Conservation (phyloP, 495 filamentous ascomycete species). For the Tetracladium setigerum region DNA sequence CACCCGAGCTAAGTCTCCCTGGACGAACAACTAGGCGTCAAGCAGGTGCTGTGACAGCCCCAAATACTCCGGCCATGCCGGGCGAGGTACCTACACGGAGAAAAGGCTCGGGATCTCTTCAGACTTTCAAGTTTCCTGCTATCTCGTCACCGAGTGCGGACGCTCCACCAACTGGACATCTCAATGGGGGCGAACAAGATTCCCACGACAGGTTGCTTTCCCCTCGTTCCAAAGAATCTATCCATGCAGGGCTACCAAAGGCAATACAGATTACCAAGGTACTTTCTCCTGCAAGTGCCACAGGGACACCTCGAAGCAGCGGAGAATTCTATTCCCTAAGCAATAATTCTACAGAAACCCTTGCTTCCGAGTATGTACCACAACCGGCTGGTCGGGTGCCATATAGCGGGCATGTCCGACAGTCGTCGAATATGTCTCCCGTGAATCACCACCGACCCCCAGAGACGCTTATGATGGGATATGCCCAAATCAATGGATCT, state of each 20-base stretch:
- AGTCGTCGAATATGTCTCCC: constrained; percentile 49
- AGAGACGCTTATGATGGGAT: constrained; percentile 94
- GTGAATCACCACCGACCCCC: constrained; percentile 39
- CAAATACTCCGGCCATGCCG: constrained; percentile 31
- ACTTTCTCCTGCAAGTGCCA: constrained; percentile 62
- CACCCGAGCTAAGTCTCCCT: background rate
- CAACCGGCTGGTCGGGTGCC: constrained; percentile 47
- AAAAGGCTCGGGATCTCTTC: constrained; percentile 9
- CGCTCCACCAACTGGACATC: constrained; percentile 5
- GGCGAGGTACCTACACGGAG: constrained; percentile 7
- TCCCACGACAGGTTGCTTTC: constrained; percentile 8
- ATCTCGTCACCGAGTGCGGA: constrained; percentile 9
- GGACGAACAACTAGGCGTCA: constrained; percentile 23
- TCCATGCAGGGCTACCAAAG: constrained; percentile 39
- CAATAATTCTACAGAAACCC: constrained; percentile 87
- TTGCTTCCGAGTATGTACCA: constrained; percentile 82
- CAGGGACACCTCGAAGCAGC: constrained; percentile 75
- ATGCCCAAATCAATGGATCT: constrained; percentile 86
- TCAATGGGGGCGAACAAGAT: constrained; percentile 5
- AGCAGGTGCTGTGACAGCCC: constrained; percentile 29
- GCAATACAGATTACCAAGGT: constrained; percentile 58
- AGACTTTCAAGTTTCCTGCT: constrained; percentile 18
- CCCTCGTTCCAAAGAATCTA: constrained; percentile 13
- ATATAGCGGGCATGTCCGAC: constrained; percentile 50
- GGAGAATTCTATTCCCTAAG: constrained; percentile 91